These are phyloP conservation scores for Rhynchospora tenuis DNA, from an alignment of 176 grass and related monocot genomes.

Conservation along the genomic window DNA sequence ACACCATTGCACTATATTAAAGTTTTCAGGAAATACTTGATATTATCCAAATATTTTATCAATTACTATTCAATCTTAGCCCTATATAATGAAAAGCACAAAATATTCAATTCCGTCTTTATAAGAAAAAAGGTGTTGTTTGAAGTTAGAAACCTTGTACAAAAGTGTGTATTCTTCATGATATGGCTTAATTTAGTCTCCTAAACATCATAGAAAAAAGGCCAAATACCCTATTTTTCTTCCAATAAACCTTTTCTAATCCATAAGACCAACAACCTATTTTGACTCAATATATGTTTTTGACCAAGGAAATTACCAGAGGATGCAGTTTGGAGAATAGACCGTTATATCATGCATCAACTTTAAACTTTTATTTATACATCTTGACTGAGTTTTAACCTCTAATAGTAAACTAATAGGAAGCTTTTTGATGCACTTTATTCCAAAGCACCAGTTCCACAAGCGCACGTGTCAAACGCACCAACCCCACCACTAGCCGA, in stretches of 20 bases:
- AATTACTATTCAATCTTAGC: too few species aligned
- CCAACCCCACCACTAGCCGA: neutral
- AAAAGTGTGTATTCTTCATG: neutral
- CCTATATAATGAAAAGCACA: neutral
- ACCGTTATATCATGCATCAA: neutral
- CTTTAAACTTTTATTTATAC: neutral
- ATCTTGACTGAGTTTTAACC: neutral
- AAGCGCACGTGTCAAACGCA: neutral
- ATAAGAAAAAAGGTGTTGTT: neutral
- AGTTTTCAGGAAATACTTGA: neutral
- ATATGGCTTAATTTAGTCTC: neutral
- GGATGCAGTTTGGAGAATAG: neutral
- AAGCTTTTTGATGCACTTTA: conserved; percentile 1
- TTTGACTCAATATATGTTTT: neutral
- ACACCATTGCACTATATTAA: neutral
- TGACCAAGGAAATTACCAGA: neutral
- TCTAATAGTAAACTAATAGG: neutral
- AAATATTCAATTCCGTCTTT: neutral
- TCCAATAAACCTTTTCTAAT: neutral
- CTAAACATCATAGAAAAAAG: neutral
- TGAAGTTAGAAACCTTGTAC: too few species aligned
- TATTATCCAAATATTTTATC: too few species aligned
- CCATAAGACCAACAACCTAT: neutral
- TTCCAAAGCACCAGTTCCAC: neutral
- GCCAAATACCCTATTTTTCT: neutral